These are phyloP conservation scores for Lactarius psammicola DNA, from an alignment of 768 basidiomycete species.

Conservation along the genomic window DNA sequence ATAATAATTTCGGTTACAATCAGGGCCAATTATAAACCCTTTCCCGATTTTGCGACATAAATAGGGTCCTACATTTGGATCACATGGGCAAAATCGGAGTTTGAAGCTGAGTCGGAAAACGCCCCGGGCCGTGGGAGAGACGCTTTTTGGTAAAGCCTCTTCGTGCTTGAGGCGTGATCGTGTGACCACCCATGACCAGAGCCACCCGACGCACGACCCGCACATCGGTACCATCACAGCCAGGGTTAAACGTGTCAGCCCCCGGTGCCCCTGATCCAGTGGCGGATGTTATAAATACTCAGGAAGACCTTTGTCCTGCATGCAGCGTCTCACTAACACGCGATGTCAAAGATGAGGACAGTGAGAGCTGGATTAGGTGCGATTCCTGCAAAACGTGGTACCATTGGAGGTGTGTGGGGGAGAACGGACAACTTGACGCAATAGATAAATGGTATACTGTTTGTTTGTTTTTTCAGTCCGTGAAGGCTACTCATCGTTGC, in stretches of 20 bases:
- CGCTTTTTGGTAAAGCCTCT: not conserved
- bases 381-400: slow-evolving; percentile 82
- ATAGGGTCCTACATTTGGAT: no score
- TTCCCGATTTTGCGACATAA: no score
- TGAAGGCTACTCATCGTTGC: slow-evolving; percentile 23
- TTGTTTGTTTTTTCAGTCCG: slow-evolving; percentile 32
- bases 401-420: slow-evolving; percentile 78
- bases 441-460: slow-evolving; percentile 75
- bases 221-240: slow-evolving; percentile 5
- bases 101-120: no score
- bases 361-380: slow-evolving; percentile 81
- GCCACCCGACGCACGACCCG: slow-evolving; percentile 19
- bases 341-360: slow-evolving; percentile 40
- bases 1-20: no score
- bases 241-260: slow-evolving; percentile 1
- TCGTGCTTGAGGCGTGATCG: not conserved
- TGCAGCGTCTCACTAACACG: slow-evolving; percentile 31
- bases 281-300: not conserved
- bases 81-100: no score
- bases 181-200: slow-evolving; percentile 16
- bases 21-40: no score
- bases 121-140: no score
- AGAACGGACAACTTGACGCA: slow-evolving; percentile 58
- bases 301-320: slow-evolving; percentile 25
- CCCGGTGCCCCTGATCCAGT: slow-evolving; percentile 1